A percentile compares a stretch with the other conserved stretches of the same genome.
These are phyloP conservation scores for Fragaria ananassa DNA, from an alignment of 306 rosid genomes.

Conservation along the genomic window DNA sequence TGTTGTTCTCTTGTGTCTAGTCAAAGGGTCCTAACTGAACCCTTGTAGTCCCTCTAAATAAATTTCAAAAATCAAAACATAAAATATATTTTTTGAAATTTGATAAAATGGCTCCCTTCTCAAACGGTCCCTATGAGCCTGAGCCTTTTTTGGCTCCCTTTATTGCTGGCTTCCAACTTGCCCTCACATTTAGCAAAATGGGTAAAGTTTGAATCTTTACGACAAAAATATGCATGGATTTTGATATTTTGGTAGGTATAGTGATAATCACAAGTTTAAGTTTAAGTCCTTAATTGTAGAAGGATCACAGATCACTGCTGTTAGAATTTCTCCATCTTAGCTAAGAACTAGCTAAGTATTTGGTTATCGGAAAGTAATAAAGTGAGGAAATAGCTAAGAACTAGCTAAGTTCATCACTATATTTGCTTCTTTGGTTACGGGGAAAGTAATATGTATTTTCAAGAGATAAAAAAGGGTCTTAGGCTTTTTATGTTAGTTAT, in stretches of 20 bases:
- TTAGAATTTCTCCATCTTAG: neutral
- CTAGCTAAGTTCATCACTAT: neutral
- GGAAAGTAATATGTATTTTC: neutral
- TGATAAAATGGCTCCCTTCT: slow-evolving; percentile 48
- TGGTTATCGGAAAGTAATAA: neutral
- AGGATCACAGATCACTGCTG: too few relatives aligned
- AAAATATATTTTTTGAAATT: slow-evolving; percentile 42
- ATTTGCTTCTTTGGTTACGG: neutral
- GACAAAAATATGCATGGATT: neutral
- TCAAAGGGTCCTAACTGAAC: slow-evolving; percentile 36
- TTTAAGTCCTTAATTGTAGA: neutral
- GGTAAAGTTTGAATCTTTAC: neutral
- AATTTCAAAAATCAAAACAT: slow-evolving; percentile 56
- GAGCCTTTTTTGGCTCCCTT: neutral
- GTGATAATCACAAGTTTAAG: neutral
- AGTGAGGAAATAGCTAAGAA: neutral
- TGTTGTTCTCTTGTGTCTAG: slow-evolving; percentile 22
- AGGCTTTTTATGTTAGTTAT: neutral
- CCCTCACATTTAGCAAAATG: neutral
- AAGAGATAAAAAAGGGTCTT: neutral
- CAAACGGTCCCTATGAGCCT: slow-evolving; percentile 46
- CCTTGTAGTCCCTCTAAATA: slow-evolving; percentile 53
- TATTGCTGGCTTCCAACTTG: slow-evolving; percentile 42
- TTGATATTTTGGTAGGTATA: neutral
- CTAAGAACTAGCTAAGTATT: neutral